Evolutionary conservation across 2,329 filamentous ascomycete genomes (phyloP).

Genomic region (Ophiostoma populinum): DNA sequence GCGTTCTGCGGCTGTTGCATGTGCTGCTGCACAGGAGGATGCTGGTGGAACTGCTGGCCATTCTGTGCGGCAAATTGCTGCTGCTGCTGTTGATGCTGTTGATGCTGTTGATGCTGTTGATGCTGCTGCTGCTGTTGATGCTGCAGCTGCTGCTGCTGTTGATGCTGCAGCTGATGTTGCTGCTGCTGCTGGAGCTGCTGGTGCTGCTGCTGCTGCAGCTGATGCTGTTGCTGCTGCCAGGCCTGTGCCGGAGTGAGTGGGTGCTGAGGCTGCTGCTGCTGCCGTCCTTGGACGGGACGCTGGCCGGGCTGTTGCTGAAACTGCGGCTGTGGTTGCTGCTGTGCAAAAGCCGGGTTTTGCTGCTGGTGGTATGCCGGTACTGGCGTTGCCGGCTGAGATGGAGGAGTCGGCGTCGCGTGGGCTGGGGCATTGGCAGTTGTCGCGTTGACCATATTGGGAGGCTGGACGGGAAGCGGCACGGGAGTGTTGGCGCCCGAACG

Average conservation of each 20-base stretch:
- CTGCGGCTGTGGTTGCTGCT: not conserved
- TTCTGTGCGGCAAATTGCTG: constrained; percentile 3
- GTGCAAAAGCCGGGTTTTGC: too few relatives aligned
- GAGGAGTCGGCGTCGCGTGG: not conserved
- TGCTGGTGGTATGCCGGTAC: constrained; percentile 1
- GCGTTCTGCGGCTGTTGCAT: not conserved
- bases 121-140: not conserved
- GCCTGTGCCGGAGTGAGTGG: too few relatives aligned
- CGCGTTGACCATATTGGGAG: too few relatives aligned
- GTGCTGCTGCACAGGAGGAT: constrained; percentile 1
- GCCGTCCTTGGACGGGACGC: too few relatives aligned
- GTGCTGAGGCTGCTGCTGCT: not conserved
- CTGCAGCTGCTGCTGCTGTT: constrained; percentile 2
- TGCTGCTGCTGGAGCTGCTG: constrained; percentile 11
- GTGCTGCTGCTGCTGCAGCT: constrained; percentile 8
- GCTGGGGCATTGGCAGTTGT: constrained; percentile 1
- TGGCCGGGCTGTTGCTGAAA: constrained; percentile 2
- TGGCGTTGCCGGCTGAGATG: constrained; percentile 1
- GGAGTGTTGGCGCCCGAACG: not conserved
- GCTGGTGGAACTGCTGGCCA: constrained; percentile 1
- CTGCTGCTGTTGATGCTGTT: constrained; percentile 2
- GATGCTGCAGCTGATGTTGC: constrained; percentile 9
- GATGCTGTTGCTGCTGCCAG: too few relatives aligned
- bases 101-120: not conserved
- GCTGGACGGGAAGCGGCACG: not conserved